Evolutionary conservation across 768 basidiomycete genomes (phyloP).

Genomic region (Rhizopogon roseolus): DNA sequence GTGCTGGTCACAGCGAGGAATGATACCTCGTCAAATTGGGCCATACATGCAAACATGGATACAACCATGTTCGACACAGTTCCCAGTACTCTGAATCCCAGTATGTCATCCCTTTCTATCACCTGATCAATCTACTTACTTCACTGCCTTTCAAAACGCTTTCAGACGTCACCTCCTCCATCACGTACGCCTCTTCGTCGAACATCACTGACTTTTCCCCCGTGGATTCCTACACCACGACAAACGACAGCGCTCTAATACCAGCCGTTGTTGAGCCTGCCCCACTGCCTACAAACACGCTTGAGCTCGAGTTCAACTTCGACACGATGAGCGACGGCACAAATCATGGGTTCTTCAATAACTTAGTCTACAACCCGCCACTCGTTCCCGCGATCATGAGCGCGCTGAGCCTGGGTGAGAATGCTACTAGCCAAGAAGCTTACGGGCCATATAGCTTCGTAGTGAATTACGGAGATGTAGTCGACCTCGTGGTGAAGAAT

Average conservation of each 20-base stretch:
- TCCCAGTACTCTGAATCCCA: slow-evolving; percentile 68
- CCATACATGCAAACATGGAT: slow-evolving; percentile 89
- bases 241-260: slow-evolving; percentile 65
- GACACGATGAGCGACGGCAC: slow-evolving; percentile 84
- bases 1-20: slow-evolving; percentile 89
- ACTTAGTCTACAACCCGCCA: slow-evolving; percentile 62
- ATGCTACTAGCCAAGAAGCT: slow-evolving; percentile 58
- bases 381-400: slow-evolving; percentile 76
- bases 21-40: slow-evolving; percentile 80
- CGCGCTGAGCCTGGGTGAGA: slow-evolving; percentile 67
- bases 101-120: slow-evolving; percentile 34
- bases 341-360: slow-evolving; percentile 77
- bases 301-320: slow-evolving; percentile 72
- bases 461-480: slow-evolving; percentile 66
- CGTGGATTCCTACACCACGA: slow-evolving; percentile 53
- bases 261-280: slow-evolving; percentile 54
- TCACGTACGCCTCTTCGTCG: slow-evolving; percentile 63
- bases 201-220: slow-evolving; percentile 47
- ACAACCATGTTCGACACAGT: slow-evolving; percentile 83
- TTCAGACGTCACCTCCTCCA: slow-evolving; percentile 75
- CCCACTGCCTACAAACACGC: slow-evolving; percentile 46
- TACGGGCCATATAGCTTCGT: slow-evolving; percentile 83
- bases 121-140: not conserved
- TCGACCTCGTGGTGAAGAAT: slow-evolving; percentile 77
- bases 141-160: not conserved